Evolutionary conservation across 2,329 filamentous ascomycete species (phyloP), one percentile per base, ranked within the genome.

Genomic region (Phaeosphaeria sp.): DNA sequence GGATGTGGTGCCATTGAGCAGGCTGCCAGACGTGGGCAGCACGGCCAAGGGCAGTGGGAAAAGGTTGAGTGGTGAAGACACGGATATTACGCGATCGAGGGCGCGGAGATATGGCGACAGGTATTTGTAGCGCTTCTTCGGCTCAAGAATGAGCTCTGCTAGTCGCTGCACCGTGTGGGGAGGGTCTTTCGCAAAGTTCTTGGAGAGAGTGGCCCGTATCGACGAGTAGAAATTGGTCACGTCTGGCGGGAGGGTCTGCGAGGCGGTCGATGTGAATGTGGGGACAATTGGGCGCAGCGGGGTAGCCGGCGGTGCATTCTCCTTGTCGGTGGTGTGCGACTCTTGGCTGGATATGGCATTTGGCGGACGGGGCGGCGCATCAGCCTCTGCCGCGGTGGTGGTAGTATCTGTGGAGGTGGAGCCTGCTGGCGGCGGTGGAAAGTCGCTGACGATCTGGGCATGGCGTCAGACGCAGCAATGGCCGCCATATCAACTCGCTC

Each of bases 91-190:
- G 55, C 95, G 89, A 74, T 98, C 92, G 49, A 98, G 86, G 2
- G 95, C 95, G 68, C 95, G 91, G 11, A 99, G 87, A 75, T 95
- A 99, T 11, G 93, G 86, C 0, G 91, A 87, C 2, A 98, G 84
- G 52, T 88, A 90, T 60, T 86, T 87, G 80, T 98, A 97, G 78
- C 97, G 91, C 54, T 84, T 84, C 59, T 83, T 89, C 1, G 95
- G 95, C 24, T 83, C 79, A 36, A 96, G 82, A 4, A 97, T 82
- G 27, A 98, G 88, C 81, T 99, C 95, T 21, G 93, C 88, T 21
- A 99, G 85, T 40, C 95, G 90, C 79, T 99, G 95, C 60, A 97
- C 86, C 2, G 95, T 98, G 75, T 98, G 92, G 0, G 95, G 95
- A 1, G 95, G 94, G 67, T 91, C 86, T 2, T 82, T 81, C 21